Conservation (phyloP, 495 filamentous ascomycete species). For the Lineolata rhizophorae region DNA sequence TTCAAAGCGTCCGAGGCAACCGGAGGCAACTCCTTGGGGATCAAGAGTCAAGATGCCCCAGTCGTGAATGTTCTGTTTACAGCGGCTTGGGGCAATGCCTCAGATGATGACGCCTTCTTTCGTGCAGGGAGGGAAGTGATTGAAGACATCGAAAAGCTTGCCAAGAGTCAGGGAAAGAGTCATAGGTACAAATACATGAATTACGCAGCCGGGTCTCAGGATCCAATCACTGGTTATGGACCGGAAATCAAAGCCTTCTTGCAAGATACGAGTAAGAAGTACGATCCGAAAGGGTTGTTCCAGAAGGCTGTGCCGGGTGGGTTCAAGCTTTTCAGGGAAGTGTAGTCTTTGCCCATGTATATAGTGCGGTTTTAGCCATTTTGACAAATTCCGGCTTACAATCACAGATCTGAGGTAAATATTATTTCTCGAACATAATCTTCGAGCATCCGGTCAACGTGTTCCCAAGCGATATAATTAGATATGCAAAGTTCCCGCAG, state of each 20-base stretch:
- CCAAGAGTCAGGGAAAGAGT: conserved; percentile 7
- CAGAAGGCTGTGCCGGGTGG: conserved; percentile 16
- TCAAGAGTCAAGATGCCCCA: too few relatives aligned
- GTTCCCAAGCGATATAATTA: too few relatives aligned
- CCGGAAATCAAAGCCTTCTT: conserved; percentile 7
- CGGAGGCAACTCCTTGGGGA: too few relatives aligned
- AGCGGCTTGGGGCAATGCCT: conserved; percentile 14
- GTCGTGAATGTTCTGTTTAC: too few relatives aligned
- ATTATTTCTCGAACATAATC: too few relatives aligned
- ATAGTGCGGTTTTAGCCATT: too few relatives aligned
- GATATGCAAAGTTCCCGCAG: too few relatives aligned
- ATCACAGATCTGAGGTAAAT: too few relatives aligned
- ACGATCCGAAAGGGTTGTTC: conserved; percentile 17
- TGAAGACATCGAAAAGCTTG: conserved; percentile 1
- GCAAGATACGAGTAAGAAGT: conserved; percentile 13
- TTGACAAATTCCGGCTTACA: too few relatives aligned
- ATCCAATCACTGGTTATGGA: conserved; percentile 19
- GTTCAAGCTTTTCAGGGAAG: conserved; percentile 18
- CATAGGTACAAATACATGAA: conserved; percentile 38
- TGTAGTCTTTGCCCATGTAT: too few relatives aligned
- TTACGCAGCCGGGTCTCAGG: conserved; percentile 16
- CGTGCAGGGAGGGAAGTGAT: conserved; percentile 14
- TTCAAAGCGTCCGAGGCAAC: too few relatives aligned
- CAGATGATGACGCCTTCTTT: conserved; percentile 18
- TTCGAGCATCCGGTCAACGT: too few relatives aligned